Evolutionary conservation across 257 asterid genomes (phyloP).

Genomic region (Solanum chiquidenum): DNA sequence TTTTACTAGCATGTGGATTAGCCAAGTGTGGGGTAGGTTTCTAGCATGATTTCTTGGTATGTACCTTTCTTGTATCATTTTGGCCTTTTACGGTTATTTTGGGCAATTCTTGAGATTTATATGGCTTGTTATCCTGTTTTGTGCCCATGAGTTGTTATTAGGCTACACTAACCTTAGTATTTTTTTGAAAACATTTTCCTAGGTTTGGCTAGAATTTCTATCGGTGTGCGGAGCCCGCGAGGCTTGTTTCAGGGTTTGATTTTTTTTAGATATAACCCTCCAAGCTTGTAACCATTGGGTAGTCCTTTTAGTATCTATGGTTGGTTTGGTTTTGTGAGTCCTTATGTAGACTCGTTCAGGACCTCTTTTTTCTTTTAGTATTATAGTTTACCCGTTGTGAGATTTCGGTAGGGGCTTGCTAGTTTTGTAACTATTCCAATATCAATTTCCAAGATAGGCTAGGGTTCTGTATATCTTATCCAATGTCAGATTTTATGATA

Average conservation of each 20-base stretch:
- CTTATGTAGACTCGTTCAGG: too few relatives aligned
- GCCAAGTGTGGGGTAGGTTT: neutral
- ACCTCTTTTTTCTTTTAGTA: neutral
- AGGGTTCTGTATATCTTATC: neutral
- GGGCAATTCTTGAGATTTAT: neutral
- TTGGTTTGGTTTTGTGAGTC: neutral
- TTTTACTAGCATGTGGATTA: neutral
- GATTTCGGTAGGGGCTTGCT: neutral
- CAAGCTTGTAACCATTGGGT: neutral
- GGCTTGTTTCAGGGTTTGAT: neutral
- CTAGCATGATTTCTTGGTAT: neutral
- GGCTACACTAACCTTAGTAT: neutral
- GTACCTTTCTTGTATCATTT: neutral
- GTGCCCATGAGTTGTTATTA: neutral
- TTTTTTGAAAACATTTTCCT: neutral
- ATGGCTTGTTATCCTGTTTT: neutral
- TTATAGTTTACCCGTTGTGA: neutral
- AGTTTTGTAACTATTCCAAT: too few relatives aligned
- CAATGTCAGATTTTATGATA: too few relatives aligned
- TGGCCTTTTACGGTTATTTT: neutral
- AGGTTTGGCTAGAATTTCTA: neutral
- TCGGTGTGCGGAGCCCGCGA: too few relatives aligned
- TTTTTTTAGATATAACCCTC: neutral
- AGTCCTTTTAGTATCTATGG: neutral
- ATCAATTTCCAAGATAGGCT: neutral